Evolutionary conservation across 2,329 filamentous ascomycete species (phyloP).

Genomic region (Pseudopithomyces chartarum): DNA sequence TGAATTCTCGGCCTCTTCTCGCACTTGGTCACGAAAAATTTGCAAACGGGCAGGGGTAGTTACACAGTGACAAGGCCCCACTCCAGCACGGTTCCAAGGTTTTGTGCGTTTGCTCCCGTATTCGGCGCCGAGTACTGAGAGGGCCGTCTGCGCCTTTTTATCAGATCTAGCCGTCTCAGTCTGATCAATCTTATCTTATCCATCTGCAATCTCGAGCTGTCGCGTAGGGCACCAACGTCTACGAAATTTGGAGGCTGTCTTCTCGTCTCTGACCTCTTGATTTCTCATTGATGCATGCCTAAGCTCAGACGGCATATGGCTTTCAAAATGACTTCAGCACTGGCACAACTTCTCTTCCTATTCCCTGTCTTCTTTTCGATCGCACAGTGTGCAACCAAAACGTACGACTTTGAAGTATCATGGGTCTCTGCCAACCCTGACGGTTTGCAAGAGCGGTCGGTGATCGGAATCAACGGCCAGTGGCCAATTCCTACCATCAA

Average conservation of each 20-base stretch:
- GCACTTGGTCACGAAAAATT: neutral
- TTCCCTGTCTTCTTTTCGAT: conserved; percentile 30
- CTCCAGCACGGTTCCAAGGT: neutral
- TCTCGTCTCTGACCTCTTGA: conserved; percentile 11
- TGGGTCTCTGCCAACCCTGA: conserved; percentile 63
- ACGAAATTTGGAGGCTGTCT: conserved; percentile 10
- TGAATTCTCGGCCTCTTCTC: neutral
- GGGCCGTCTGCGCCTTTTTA: neutral
- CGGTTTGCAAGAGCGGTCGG: conserved; percentile 54
- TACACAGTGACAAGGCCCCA: neutral
- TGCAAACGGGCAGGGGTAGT: neutral
- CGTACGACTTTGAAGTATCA: conserved; percentile 58
- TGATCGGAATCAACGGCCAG: conserved; percentile 74
- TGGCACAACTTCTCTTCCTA: conserved; percentile 50
- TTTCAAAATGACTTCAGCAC: conserved; percentile 50
- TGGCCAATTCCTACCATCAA: conserved; percentile 77
- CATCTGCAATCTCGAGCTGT: conserved; percentile 18
- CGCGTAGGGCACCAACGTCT: conserved; percentile 3
- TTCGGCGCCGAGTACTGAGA: neutral
- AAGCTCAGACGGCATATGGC: neutral
- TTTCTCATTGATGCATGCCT: neutral
- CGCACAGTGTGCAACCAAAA: conserved; percentile 43
- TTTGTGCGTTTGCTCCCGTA: neutral
- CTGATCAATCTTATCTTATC: conserved; percentile 37
- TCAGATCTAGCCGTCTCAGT: conserved; percentile 15